Conservation (phyloP, 2,329 filamentous ascomycete species). For the Phaeophleospora eucalypticola region DNA sequence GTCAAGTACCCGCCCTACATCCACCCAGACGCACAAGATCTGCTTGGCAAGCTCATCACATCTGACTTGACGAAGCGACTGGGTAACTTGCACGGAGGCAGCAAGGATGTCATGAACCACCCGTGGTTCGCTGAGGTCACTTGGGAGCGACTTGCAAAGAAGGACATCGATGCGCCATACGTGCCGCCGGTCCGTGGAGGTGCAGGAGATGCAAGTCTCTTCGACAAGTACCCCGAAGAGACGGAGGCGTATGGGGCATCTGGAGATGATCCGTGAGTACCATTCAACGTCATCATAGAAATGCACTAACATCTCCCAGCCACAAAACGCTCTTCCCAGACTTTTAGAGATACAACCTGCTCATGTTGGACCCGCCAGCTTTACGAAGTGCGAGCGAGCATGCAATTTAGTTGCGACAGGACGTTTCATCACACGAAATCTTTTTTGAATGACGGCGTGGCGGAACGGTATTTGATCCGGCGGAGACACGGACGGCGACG, state of each 20-base stretch:
- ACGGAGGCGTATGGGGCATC: slow-evolving; percentile 80
- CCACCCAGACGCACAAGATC: slow-evolving; percentile 86
- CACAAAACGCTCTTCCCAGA: slow-evolving; percentile 1
- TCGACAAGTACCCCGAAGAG: slow-evolving; percentile 97
- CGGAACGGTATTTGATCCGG: not conserved
- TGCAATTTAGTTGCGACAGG: not conserved
- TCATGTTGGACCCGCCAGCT: not conserved
- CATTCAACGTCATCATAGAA: not conserved
- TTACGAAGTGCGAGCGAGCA: not conserved
- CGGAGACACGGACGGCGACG: not conserved
- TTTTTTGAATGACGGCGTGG: no score
- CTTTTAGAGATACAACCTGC: not conserved
- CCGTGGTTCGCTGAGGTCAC: slow-evolving; percentile 95
- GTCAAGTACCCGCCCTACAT: slow-evolving; percentile 98
- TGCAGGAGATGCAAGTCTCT: slow-evolving; percentile 91
- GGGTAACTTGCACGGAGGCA: slow-evolving; percentile 87
- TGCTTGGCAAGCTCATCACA: slow-evolving; percentile 90
- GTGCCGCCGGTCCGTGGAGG: slow-evolving; percentile 93
- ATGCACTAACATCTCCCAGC: slow-evolving; percentile 1
- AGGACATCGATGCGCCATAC: slow-evolving; percentile 97
- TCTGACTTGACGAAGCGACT: slow-evolving; percentile 90
- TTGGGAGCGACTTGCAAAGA: slow-evolving; percentile 89
- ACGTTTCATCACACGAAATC: not conserved
- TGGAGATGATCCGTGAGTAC: slow-evolving; percentile 79
- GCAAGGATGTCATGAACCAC: slow-evolving; percentile 90